These are phyloP conservation scores for Fusarium brevicatenulatum DNA, from an alignment of 2,329 filamentous ascomycete species.

Conservation along the genomic window DNA sequence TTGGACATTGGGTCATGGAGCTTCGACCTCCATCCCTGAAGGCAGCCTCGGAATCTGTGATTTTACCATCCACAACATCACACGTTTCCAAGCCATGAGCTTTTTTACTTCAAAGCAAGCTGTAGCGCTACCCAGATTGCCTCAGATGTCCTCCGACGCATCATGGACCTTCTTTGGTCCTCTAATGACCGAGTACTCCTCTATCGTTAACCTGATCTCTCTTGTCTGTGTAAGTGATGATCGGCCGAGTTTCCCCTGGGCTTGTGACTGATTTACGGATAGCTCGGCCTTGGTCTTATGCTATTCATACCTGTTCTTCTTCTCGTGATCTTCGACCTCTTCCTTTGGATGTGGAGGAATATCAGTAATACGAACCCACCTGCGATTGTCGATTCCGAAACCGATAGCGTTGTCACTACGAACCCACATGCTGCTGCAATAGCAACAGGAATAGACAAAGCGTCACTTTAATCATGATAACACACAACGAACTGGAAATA, in stretches of 20 bases:
- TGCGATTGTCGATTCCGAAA: constrained; percentile 25
- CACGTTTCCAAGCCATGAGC: constrained; percentile 38
- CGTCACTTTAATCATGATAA: constrained; percentile 27
- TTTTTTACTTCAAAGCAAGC: constrained; percentile 30
- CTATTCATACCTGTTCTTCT: constrained; percentile 58
- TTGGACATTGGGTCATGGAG: constrained; percentile 24
- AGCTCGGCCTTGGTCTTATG: constrained; percentile 58
- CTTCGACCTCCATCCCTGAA: constrained; percentile 22
- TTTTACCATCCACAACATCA: constrained; percentile 38
- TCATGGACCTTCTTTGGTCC: constrained; percentile 43
- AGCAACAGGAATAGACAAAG: constrained; percentile 39
- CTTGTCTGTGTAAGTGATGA: constrained; percentile 50
- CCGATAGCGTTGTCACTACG: constrained; percentile 28
- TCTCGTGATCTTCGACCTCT: constrained; percentile 62
- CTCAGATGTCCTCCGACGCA: constrained; percentile 33
- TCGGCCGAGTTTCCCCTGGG: constrained; percentile 4
- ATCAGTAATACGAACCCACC: constrained; percentile 38
- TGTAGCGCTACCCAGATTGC: constrained; percentile 40
- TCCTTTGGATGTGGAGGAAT: constrained; percentile 64
- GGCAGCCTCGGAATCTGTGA: constrained; percentile 37
- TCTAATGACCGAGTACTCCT: constrained; percentile 46
- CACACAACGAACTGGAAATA: constrained; percentile 6
- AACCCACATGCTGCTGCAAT: constrained; percentile 37
- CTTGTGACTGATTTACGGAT: constrained; percentile 26
- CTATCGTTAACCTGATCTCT: constrained; percentile 51